Evolutionary conservation across 768 basidiomycete genomes (phyloP).

Genomic region (Pisolithus tinctorius): DNA sequence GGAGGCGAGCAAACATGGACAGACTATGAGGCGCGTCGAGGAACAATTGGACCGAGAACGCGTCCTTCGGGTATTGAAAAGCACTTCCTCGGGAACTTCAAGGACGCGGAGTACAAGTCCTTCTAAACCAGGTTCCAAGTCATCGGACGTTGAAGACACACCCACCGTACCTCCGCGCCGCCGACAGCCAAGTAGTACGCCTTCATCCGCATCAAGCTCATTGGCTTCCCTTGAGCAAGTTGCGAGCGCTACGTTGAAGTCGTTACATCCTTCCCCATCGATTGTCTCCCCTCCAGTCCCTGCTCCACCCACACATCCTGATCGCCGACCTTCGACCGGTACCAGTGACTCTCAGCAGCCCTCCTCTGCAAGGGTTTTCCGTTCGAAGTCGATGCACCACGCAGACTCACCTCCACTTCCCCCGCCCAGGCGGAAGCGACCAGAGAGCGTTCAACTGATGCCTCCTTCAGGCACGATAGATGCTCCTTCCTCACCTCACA

Average conservation of each 20-base stretch:
- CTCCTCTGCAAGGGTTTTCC: conserved; percentile 34
- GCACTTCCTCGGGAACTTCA: conserved; percentile 35
- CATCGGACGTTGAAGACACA: conserved; percentile 11
- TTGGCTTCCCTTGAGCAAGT: conserved; percentile 36
- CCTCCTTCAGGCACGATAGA: conserved; percentile 11
- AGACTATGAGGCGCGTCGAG: conserved; percentile 63
- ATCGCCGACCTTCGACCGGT: conserved; percentile 33
- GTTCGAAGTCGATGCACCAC: conserved; percentile 53
- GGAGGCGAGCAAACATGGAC: conserved; percentile 65
- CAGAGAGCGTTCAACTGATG: conserved; percentile 57
- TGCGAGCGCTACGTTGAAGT: conserved; percentile 29
- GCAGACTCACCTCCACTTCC: conserved; percentile 26
- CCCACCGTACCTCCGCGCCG: conserved; percentile 29
- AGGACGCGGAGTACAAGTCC: conserved; percentile 29
- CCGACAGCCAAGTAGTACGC: conserved; percentile 24
- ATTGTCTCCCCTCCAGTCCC: conserved; percentile 20
- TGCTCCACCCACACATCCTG: conserved; percentile 51
- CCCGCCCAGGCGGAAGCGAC: conserved; percentile 43
- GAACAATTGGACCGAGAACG: conserved; percentile 63
- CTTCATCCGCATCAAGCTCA: conserved; percentile 29
- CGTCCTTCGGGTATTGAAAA: conserved; percentile 65
- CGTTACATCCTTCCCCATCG: conserved; percentile 5
- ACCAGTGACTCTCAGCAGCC: conserved; percentile 20
- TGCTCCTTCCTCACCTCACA: conserved; percentile 5
- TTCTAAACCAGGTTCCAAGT: conserved; percentile 12